Evolutionary conservation across 352 stramenopile genomes (phyloP), one percentile per base, ranked within the genome.

Genomic region (Globisporangium emineosum): DNA sequence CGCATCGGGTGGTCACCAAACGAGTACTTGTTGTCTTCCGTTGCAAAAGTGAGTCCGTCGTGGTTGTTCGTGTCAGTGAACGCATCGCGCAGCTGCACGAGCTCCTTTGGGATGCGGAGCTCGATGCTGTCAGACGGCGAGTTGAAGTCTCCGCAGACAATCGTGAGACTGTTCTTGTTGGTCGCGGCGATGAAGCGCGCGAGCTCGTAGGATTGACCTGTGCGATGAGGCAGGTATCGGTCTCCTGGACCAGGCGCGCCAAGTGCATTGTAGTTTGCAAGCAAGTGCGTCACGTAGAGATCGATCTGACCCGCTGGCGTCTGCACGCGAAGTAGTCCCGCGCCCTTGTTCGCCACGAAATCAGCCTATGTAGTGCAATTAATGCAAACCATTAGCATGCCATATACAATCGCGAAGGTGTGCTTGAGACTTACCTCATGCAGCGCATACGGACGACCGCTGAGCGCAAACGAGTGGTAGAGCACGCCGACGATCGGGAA

Each of bases 141-240:
- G 67, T 93, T 93, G 62, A 93, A 91, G 71, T 93, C 85, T 56
- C 85, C 85, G 54, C 79, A 90, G 0, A 93, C 79, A 37, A 93
- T 60, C 35, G 74, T 78, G 60, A 93, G 71, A 0, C 62, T 63
- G 58, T 81, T 89, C 15, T 75, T 70, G 43, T 66, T 77, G 12
- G 85, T 93, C 9, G 81, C 78, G 2, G 69, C 49, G 58, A 93
- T 86, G 59, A 91, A 91, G 32, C 79, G 73, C 65, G 79, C 76
- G 25, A 93, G 73, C n/a, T 93, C 85, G 66, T 91, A 91, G 25
- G 81, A 77, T 58, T 93, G 79, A 8, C 72, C 76, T 5, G 77
- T 76, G 32, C 82, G 81, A 43, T 93, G 85, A n/a, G 77, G 67
- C 15, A 83, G 64, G 66, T 93, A 93, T 15, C 65, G 73, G 60